phyloP scores from a whole-genome alignment of 2,329 filamentous ascomycete species.

The Pseudogymnoascus sp. region DNA sequence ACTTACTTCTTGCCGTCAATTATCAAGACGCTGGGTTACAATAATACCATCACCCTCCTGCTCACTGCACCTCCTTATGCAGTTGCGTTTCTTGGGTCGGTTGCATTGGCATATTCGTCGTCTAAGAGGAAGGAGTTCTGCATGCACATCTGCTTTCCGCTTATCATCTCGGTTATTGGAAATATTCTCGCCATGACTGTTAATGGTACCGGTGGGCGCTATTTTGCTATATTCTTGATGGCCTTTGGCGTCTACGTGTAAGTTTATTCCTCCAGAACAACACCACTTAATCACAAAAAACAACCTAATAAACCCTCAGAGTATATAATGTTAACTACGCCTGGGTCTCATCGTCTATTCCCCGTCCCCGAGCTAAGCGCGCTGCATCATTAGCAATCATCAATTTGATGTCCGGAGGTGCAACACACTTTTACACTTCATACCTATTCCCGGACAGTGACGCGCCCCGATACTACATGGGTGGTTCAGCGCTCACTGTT shows the following conservation, averaged over 20 bases:
- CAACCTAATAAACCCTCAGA: neutral
- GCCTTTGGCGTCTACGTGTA: slow-evolving; percentile 12
- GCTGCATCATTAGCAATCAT: slow-evolving; percentile 21
- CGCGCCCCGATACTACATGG: slow-evolving; percentile 30
- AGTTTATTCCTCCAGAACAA: neutral
- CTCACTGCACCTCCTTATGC: slow-evolving; percentile 33
- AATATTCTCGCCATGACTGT: slow-evolving; percentile 15
- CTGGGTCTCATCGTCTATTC: slow-evolving; percentile 17
- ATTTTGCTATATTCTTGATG: slow-evolving; percentile 17
- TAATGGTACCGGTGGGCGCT: slow-evolving; percentile 14
- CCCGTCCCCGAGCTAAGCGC: slow-evolving; percentile 16
- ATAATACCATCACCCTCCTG: slow-evolving; percentile 25
- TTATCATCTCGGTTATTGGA: slow-evolving; percentile 15
- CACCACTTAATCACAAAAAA: neutral
- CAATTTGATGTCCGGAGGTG: slow-evolving; percentile 22
- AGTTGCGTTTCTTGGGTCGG: slow-evolving; percentile 25
- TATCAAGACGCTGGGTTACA: slow-evolving; percentile 27
- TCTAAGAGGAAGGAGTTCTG: slow-evolving; percentile 21
- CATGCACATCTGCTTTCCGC: slow-evolving; percentile 14
- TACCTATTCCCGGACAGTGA: slow-evolving; percentile 31
- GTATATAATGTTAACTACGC: slow-evolving; percentile 1
- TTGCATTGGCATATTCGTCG: slow-evolving; percentile 16
- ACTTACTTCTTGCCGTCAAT: slow-evolving; percentile 31
- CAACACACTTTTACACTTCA: slow-evolving; percentile 27
- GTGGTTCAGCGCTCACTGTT: slow-evolving; percentile 13